Base-by-base conservation (phyloP, 768 basidiomycete genomes). In the Kondoa subrosea region DNA sequence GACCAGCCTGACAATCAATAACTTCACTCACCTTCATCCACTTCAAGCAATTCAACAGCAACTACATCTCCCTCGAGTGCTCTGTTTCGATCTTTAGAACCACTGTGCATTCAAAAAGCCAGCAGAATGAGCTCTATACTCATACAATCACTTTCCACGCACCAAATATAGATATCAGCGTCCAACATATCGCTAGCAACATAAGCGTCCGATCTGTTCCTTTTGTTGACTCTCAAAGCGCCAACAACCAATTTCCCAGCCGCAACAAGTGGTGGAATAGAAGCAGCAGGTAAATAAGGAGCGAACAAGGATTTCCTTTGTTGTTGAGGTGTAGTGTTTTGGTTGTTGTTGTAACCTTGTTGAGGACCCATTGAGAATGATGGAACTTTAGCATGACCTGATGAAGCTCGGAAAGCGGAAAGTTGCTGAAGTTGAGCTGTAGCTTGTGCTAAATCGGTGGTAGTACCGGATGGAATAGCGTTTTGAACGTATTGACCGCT, bases 301-400 rank as follows among this genome's bases (percentile, higher is more conserved):
- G 93, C 93, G 76, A 99, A 99, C 50, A 99, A 83, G 58, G 91
- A 96, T 80, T 97, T 97, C 78, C 95, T 87, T 78, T 95, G 91
- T 34, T 91, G 92, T 70, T 91, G 88, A 73, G 78, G 87, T 16
- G 86, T 86, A 1, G 59, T 65, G 29, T 66, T 61, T 32, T 70
- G 66, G 29, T 64, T 89, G 91, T 73, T 88, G 87, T 65, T 92
- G 91, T 71, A 92, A 88, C 74, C 93, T 2, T 34, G 91, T 75
- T 93, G 87, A 75, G 92, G 92, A 25, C 69, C 68, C 70, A 73
- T 72, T 12, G 72, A 71, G 64, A 75, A 73, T 8, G 71, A 72
- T 25, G 73, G 73, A 15, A 73, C 70, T 50, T 71, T 68, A 12
- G 74, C 69, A 69, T 76, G 74, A 2, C 75, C 75, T 33, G 74